A percentile compares a stretch with the other conserved stretches of the same genome.
phyloP scores from a whole-genome alignment of 805 yeast genomes.

The Wickerhamiella sorbophila region DNA sequence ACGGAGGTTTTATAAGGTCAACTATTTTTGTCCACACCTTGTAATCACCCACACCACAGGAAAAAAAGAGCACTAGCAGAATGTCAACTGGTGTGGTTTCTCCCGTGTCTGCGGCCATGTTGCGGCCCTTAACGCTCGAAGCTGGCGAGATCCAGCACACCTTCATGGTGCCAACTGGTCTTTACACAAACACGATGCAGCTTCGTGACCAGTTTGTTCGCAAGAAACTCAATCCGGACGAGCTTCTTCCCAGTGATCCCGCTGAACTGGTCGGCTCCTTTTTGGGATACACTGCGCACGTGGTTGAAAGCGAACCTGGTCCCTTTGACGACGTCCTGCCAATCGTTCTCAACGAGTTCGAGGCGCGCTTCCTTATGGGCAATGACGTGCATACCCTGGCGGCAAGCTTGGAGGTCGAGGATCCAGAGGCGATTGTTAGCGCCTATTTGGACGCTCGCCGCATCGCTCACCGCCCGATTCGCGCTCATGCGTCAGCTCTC shows the following conservation, averaged over 20 bases:
- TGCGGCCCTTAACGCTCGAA: conserved; percentile 69
- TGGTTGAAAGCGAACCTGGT: conserved; percentile 30
- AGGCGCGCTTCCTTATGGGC: conserved; percentile 58
- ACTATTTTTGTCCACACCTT: background rate
- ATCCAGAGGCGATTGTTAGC: conserved; percentile 61
- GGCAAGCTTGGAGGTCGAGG: conserved; percentile 46
- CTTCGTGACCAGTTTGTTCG: conserved; percentile 64
- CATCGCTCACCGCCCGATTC: conserved; percentile 36
- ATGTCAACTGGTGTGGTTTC: conserved; percentile 28
- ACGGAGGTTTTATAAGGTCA: background rate
- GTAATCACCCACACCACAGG: background rate
- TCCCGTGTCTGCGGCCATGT: conserved; percentile 33
- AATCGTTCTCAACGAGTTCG: conserved; percentile 68
- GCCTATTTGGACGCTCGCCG: conserved; percentile 57
- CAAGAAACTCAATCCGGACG: conserved; percentile 24
- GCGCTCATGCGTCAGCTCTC: conserved; percentile 42
- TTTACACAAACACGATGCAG: conserved; percentile 70
- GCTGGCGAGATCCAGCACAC: conserved; percentile 86
- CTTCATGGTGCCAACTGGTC: conserved; percentile 68
- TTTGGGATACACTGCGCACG: conserved; percentile 40
- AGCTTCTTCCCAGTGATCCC: conserved; percentile 41
- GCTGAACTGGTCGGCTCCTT: conserved; percentile 76
- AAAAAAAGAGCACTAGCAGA: background rate
- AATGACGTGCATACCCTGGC: conserved; percentile 84
- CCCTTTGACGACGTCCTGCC: conserved; percentile 57